Conservation (phyloP, 192 early-diverging fungal species). For the Backusella parvicylindrica region DNA sequence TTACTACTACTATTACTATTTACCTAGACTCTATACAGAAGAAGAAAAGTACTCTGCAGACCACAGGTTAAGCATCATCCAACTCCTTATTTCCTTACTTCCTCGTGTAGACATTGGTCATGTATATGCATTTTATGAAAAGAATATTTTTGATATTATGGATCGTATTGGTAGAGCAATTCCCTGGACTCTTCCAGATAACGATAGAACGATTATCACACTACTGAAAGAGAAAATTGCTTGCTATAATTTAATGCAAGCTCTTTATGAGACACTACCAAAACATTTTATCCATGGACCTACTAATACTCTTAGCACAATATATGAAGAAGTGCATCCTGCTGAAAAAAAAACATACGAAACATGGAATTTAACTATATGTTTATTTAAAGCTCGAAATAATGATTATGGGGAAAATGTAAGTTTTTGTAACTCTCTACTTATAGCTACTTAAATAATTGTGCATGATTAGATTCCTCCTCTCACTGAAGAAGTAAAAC, state of each 20-base stretch:
- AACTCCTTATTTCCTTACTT: conserved; percentile 50
- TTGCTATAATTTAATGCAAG: conserved; percentile 44
- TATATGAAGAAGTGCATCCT: conserved; percentile 26
- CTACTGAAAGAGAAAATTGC: conserved; percentile 39
- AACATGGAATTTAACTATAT: background rate
- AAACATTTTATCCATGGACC: background rate
- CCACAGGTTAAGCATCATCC: conserved; percentile 42
- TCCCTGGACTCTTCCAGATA: conserved; percentile 6
- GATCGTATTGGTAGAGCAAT: conserved; percentile 33
- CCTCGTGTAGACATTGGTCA: conserved; percentile 34
- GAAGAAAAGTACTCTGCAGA: conserved; percentile 13
- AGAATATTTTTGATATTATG: conserved; percentile 53
- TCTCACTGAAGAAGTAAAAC: background rate
- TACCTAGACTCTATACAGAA: conserved; percentile 20
- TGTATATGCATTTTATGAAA: conserved; percentile 48
- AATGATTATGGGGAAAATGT: no score
- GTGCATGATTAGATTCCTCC: background rate
- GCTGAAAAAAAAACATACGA: no score
- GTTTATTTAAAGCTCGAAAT: no score
- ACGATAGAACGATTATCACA: conserved; percentile 10
- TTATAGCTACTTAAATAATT: background rate
- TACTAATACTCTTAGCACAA: background rate
- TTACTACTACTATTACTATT: no score
- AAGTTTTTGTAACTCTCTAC: background rate
- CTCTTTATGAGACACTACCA: background rate